A percentile compares a stretch with the other conserved stretches of the same genome.
Evolutionary conservation across 2,329 filamentous ascomycete species (phyloP).

Genomic region (Colletotrichum zoysiae): DNA sequence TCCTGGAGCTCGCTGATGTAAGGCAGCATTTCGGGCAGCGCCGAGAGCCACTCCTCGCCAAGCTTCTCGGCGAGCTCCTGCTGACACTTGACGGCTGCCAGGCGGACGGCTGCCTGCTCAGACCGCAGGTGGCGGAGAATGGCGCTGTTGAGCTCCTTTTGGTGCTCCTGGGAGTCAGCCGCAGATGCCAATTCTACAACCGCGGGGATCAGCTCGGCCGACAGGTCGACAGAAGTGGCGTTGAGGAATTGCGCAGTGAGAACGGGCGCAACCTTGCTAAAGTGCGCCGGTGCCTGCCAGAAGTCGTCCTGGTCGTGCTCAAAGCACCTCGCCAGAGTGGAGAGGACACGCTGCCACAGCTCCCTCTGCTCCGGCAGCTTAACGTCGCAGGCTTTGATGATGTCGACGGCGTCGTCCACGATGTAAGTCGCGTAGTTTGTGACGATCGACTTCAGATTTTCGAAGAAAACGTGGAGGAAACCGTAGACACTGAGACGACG

Average conservation of each 20-base stretch:
- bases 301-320: conserved; percentile 94
- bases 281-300: conserved; percentile 94
- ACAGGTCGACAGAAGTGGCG: conserved; percentile 58
- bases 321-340: conserved; percentile 81
- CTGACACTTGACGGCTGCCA: conserved; percentile 87
- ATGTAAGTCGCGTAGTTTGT: conserved; percentile 92
- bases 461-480: conserved; percentile 85
- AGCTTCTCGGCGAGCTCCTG: conserved; percentile 82
- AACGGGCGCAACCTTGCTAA: conserved; percentile 76
- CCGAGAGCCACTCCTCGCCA: conserved; percentile 92
- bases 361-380: conserved; percentile 60
- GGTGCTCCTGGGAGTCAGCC: conserved; percentile 87
- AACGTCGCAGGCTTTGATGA: conserved; percentile 68
- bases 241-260: conserved; percentile 75
- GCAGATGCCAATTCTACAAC: conserved; percentile 84
- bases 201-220: conserved; percentile 74
- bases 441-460: conserved; percentile 90
- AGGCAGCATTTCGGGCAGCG: conserved; percentile 95
- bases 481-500: conserved; percentile 83
- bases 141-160: conserved; percentile 86
- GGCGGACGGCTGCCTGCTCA: conserved; percentile 76
- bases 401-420: conserved; percentile 77
- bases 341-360: conserved; percentile 78
- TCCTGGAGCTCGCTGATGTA: conserved; percentile 96
- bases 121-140: conserved; percentile 84